Percentiles rank a stretch among this genome's conserved stretches.
Evolutionary conservation across 352 stramenopile genomes (phyloP).

Genomic region (Globisporangium recalcitrans): DNA sequence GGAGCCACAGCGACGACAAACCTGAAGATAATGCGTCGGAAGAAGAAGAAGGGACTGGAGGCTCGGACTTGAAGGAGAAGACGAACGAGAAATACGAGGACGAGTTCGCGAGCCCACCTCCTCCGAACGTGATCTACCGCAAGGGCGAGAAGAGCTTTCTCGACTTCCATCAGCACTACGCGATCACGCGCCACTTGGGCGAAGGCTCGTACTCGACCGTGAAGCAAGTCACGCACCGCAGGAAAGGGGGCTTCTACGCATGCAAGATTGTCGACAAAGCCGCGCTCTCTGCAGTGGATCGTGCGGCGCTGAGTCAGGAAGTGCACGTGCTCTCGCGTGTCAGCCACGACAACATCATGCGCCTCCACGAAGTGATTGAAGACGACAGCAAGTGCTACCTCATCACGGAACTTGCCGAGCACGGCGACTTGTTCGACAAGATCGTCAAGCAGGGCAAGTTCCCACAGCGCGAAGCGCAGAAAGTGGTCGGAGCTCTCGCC

Average conservation of each 20-base stretch:
- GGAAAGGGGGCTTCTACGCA: constrained; percentile 61
- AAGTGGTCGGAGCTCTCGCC: constrained; percentile 65
- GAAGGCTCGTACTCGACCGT: constrained; percentile 86
- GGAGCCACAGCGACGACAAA: not conserved
- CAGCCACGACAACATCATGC: constrained; percentile 87
- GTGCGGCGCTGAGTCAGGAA: constrained; percentile 66
- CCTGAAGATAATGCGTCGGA: not conserved
- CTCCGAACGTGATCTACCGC: constrained; percentile 44
- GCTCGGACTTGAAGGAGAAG: constrained; percentile 1
- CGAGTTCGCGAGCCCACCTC: constrained; percentile 4
- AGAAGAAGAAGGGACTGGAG: not conserved
- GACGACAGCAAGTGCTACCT: constrained; percentile 96
- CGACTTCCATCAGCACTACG: constrained; percentile 81
- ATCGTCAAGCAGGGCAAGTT: constrained; percentile 84
- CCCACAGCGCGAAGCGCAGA: constrained; percentile 53
- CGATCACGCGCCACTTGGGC: constrained; percentile 73
- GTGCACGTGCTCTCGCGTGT: constrained; percentile 65
- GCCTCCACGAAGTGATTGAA: constrained; percentile 91
- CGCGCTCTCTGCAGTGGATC: constrained; percentile 66
- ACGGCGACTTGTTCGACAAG: constrained; percentile 85
- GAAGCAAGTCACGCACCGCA: constrained; percentile 82
- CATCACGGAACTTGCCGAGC: constrained; percentile 94
- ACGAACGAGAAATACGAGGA: not conserved
- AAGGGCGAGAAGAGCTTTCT: constrained; percentile 77
- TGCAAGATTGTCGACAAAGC: constrained; percentile 87